Evolutionary conservation across 2,329 filamentous ascomycete species (phyloP), one percentile per base, ranked within the genome.

Genomic region (Colletotrichum euphorbiae): DNA sequence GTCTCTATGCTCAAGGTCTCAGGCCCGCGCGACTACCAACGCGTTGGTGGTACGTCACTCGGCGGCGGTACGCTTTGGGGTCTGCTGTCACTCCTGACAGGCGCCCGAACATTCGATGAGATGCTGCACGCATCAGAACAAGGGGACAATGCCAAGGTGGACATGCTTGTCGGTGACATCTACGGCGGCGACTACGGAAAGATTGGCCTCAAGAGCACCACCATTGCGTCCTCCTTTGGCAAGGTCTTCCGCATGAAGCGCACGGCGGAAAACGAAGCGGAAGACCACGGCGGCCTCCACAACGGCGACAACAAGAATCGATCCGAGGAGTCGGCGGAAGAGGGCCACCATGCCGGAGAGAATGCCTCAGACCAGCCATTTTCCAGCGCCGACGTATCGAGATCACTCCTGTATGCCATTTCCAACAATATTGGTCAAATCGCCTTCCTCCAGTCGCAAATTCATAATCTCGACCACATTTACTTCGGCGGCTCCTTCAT

Each of bases 361-460:
- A 79, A 80, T 42, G 78, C 71, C 59, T 48, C 65, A 13, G 72
- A 73, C 50, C 72, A 78, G 17, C 76, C 82, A 3, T 98, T 98
- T 80, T 89, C 88, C 17, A 85, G 89, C 40, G 90, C 94, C 76
- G 96, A 99, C 79, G 93, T 99, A 71, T 96, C 93, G 24, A 87
- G 95, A 36, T 97, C 93, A 52, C 85, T 99, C 17, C 87, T 99
- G 0, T 99, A 97, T 80, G 96, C 96, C 24, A 93, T 98, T 73
- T 95, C 92, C 78, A 98, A 98, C 83, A 98, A 98, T 80, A 98
- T 98, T 71, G 96, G 96, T 15, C 96, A 99, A 82, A 97, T 99
- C 74, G 94, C 96, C 48, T 98, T 96, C 78, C 85, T 99, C n/a
- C 96, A 98, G 77, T 96, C 93, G 6, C 94, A 98, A 78, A 96